Evolutionary conservation across 371 early-diverging fungal genomes (phyloP).

Genomic region (Rhizomucor pusillus): DNA sequence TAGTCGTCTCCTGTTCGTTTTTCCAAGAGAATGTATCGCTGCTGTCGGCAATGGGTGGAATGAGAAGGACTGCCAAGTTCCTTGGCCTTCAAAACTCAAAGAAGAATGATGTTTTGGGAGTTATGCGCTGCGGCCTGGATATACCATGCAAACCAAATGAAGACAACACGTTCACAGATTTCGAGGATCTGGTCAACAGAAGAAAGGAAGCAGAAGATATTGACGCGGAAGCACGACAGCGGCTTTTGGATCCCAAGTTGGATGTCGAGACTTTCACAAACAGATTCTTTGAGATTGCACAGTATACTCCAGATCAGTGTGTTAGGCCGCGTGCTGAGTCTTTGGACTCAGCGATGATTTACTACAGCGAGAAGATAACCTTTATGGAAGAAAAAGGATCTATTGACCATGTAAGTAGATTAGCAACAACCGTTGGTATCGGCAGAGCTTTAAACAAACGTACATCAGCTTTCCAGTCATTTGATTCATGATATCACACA

Average conservation of each 20-base stretch:
- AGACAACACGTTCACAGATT: constrained; percentile 9
- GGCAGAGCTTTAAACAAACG: neutral
- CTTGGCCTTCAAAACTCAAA: constrained; percentile 33
- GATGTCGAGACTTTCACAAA: constrained; percentile 27
- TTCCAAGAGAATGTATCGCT: constrained; percentile 67
- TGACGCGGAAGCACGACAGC: constrained; percentile 16
- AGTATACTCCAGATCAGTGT: no score
- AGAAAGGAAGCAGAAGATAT: constrained; percentile 25
- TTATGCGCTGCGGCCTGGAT: constrained; percentile 37
- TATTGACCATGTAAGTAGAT: constrained; percentile 2
- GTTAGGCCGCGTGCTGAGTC: constrained; percentile 4
- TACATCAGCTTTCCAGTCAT: constrained; percentile 37
- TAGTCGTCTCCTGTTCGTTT: constrained; percentile 56
- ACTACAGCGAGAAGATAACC: neutral
- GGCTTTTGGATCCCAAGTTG: constrained; percentile 18
- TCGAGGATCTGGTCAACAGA: constrained; percentile 27
- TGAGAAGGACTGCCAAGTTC: constrained; percentile 53
- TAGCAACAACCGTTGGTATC: neutral
- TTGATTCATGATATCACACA: constrained; percentile 36
- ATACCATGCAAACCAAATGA: constrained; percentile 14
- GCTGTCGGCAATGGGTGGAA: constrained; percentile 64
- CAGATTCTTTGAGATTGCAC: constrained; percentile 20
- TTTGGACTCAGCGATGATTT: neutral
- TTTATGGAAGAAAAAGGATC: neutral
- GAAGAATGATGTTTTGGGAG: constrained; percentile 8